These are phyloP conservation scores for Oxyria digyna DNA, from an alignment of 148 eudicot genomes.

Conservation along the genomic window DNA sequence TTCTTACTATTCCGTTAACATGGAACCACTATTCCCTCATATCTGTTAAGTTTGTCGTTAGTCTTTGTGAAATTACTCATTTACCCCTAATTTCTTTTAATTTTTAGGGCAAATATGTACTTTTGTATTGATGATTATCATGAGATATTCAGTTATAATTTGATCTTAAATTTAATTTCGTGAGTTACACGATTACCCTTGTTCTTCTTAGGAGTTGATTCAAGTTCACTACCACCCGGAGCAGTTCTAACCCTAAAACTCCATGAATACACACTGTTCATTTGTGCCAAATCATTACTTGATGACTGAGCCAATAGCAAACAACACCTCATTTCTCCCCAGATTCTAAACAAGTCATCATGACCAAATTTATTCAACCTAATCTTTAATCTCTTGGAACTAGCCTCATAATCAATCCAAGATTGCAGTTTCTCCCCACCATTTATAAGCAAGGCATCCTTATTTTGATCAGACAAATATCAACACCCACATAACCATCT, in stretches of 20 bases:
- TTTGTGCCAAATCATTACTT: conserved; percentile 26
- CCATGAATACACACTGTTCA: conserved; percentile 46
- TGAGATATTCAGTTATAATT: no score
- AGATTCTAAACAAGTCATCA: conserved; percentile 41
- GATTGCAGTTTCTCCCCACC: conserved; percentile 35
- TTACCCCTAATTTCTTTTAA: no score
- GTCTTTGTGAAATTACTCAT: no score
- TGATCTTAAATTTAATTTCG: no score
- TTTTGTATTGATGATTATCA: no score
- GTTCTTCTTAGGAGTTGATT: background rate
- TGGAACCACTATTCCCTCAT: no score
- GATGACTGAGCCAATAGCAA: conserved; percentile 57
- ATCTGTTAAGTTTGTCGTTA: no score
- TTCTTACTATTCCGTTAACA: no score
- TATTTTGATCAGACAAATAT: conserved; percentile 26
- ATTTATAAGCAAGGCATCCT: conserved; percentile 34
- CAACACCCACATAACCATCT: conserved; percentile 41
- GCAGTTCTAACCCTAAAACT: conserved; percentile 31
- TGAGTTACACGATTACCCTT: conserved; percentile 4
- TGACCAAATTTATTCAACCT: conserved; percentile 31
- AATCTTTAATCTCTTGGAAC: conserved; percentile 47
- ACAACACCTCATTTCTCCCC: conserved; percentile 45
- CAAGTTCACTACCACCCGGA: conserved; percentile 13
- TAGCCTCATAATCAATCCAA: conserved; percentile 75
- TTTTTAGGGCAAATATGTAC: no score